Percentiles rank a stretch among this genome's conserved stretches.
Conservation (phyloP, 768 basidiomycete species). For the Tephrocybe sp. region DNA sequence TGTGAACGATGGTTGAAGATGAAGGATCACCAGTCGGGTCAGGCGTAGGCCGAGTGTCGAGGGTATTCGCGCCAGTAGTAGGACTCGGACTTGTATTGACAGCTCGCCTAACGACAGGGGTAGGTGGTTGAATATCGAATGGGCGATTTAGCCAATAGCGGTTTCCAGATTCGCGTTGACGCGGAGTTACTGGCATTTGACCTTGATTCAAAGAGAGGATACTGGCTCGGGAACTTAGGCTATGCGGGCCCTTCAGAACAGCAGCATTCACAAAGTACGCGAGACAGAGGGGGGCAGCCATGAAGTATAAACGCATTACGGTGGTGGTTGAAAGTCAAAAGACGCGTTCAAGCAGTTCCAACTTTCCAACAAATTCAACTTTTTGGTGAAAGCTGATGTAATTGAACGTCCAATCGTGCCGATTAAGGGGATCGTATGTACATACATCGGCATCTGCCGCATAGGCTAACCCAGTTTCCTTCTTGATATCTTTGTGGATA, state of each 20-base stretch:
- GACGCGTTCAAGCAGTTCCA: too few relatives aligned
- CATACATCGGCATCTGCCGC: too few relatives aligned
- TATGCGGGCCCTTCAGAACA: slow-evolving; percentile 7
- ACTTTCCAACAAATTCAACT: too few relatives aligned
- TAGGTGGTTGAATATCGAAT: background rate
- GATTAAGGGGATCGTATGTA: too few relatives aligned
- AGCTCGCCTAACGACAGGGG: background rate
- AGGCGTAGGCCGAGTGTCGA: slow-evolving; percentile 18
- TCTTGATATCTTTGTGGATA: too few relatives aligned
- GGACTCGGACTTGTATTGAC: background rate
- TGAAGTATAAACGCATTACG: background rate
- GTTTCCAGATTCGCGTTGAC: background rate
- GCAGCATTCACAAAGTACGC: slow-evolving; percentile 3
- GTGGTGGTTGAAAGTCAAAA: background rate
- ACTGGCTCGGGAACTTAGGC: background rate
- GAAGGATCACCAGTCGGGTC: slow-evolving; percentile 22
- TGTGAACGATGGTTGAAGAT: slow-evolving; percentile 18
- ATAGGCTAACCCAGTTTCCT: too few relatives aligned
- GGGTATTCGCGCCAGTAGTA: background rate
- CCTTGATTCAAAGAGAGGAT: background rate
- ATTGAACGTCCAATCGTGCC: too few relatives aligned
- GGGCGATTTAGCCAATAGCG: slow-evolving; percentile 4
- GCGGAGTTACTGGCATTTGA: background rate
- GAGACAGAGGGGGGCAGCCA: background rate
- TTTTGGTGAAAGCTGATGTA: too few relatives aligned